These are phyloP conservation scores for Trypanosomatidae sp. DNA, from an alignment of 208 protist species.

Conservation along the genomic window DNA sequence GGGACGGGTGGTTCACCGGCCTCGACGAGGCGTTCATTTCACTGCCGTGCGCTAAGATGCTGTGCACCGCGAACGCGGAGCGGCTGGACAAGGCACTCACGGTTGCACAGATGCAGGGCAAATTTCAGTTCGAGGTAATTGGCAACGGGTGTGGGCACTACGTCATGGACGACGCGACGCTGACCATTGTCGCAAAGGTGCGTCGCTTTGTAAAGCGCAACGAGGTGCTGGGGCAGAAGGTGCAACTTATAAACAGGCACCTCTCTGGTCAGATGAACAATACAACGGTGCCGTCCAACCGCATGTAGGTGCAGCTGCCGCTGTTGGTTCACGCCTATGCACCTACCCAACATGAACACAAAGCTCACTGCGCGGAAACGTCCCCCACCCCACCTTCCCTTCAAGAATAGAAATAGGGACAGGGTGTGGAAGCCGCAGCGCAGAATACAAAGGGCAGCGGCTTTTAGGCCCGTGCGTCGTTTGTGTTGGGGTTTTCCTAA, in stretches of 20 bases:
- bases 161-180: conserved; percentile 90
- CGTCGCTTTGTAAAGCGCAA: conserved; percentile 65
- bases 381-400: background rate
- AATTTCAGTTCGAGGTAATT: conserved; percentile 93
- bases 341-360: background rate
- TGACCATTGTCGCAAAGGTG: conserved; percentile 48
- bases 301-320: background rate
- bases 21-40: conserved; percentile 82
- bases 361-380: background rate
- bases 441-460: background rate
- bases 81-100: conserved; percentile 88
- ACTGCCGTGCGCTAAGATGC: conserved; percentile 80
- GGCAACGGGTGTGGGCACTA: conserved; percentile 86
- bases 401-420: background rate
- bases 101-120: conserved; percentile 94
- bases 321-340: background rate
- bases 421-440: background rate
- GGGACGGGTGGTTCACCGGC: conserved; percentile 88
- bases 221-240: conserved; percentile 46
- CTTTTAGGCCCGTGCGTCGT: background rate
- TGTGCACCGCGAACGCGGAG: conserved; percentile 87
- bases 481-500: background rate
- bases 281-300: conserved; percentile 29
- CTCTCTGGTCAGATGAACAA: conserved; percentile 34
- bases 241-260: conserved; percentile 26